These are phyloP conservation scores for Cladosporium sp. DNA, from an alignment of 2,329 filamentous ascomycete species.

Conservation along the genomic window DNA sequence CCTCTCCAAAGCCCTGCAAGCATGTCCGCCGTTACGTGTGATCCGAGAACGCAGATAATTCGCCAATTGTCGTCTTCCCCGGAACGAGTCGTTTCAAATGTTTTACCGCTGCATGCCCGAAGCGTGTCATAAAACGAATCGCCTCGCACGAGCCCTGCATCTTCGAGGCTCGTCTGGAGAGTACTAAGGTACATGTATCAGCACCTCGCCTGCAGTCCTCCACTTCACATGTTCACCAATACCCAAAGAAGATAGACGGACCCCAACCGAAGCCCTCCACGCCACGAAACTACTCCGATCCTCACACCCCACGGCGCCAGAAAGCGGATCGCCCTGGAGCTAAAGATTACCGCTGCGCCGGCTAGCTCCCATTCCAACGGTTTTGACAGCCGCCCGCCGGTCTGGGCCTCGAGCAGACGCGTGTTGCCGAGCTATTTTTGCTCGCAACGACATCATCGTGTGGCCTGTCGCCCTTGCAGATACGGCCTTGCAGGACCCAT, in stretches of 20 bases:
- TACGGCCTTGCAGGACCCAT: not conserved
- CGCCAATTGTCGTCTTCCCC: not conserved
- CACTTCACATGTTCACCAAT: not conserved
- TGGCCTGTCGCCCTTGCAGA: not conserved
- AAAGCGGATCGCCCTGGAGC: slow-evolving; percentile 8
- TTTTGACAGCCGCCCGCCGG: slow-evolving; percentile 11
- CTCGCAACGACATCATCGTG: slow-evolving; percentile 8
- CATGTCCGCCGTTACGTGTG: not conserved
- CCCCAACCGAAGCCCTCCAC: not conserved
- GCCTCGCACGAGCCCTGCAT: not conserved
- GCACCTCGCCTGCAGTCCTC: not conserved
- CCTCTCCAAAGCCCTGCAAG: not conserved
- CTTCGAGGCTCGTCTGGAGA: not conserved
- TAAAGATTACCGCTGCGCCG: not conserved
- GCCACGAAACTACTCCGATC: slow-evolving; percentile 5
- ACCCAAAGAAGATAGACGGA: not conserved
- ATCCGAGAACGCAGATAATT: not conserved
- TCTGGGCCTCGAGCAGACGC: slow-evolving; percentile 12
- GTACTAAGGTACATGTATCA: not conserved
- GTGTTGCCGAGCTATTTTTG: slow-evolving; percentile 12
- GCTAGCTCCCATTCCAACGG: slow-evolving; percentile 10
- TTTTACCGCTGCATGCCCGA: not conserved
- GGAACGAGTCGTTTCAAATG: slow-evolving; percentile 1
- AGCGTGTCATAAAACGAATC: not conserved
- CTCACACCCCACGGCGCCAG: slow-evolving; percentile 7